Conservation (phyloP, 2,329 filamentous ascomycete species). For the Rhexocercosporidium sp. region DNA sequence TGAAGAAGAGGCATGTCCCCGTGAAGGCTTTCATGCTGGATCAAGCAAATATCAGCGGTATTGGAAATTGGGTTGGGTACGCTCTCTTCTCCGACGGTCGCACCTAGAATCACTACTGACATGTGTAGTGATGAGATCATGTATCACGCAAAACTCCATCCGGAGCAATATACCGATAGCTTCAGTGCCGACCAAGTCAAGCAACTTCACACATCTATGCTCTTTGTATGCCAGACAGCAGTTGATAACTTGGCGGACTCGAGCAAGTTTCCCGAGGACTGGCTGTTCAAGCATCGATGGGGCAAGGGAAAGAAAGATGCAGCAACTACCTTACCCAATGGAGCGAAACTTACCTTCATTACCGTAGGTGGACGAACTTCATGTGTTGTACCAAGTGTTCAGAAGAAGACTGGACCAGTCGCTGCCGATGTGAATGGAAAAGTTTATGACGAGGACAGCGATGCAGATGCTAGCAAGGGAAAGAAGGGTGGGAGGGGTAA, state of each 20-base stretch:
- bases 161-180: constrained; percentile 89
- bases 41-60: constrained; percentile 86
- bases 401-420: constrained; percentile 69
- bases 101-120: not conserved
- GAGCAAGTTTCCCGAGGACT: constrained; percentile 81
- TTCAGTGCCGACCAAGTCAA: constrained; percentile 75
- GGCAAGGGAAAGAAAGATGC: constrained; percentile 81
- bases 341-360: constrained; percentile 82
- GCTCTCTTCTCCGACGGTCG: constrained; percentile 31
- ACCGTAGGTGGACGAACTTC: constrained; percentile 92
- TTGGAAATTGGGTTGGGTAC: constrained; percentile 93
- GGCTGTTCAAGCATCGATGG: constrained; percentile 91
- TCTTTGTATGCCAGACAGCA: constrained; percentile 80
- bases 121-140: constrained; percentile 77
- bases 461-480: constrained; percentile 22
- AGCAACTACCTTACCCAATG: constrained; percentile 73
- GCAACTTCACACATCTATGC: constrained; percentile 72
- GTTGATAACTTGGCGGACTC: constrained; percentile 82
- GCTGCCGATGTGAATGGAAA: constrained; percentile 36
- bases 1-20: constrained; percentile 79
- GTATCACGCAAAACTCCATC: constrained; percentile 87
- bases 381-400: constrained; percentile 82
- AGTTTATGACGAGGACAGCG: constrained; percentile 2
- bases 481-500: constrained; percentile 40
- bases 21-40: constrained; percentile 89